Evolutionary conservation across 306 rosid species (phyloP), one percentile per base, ranked within the genome.

Genomic region (Medicago lupulina): DNA sequence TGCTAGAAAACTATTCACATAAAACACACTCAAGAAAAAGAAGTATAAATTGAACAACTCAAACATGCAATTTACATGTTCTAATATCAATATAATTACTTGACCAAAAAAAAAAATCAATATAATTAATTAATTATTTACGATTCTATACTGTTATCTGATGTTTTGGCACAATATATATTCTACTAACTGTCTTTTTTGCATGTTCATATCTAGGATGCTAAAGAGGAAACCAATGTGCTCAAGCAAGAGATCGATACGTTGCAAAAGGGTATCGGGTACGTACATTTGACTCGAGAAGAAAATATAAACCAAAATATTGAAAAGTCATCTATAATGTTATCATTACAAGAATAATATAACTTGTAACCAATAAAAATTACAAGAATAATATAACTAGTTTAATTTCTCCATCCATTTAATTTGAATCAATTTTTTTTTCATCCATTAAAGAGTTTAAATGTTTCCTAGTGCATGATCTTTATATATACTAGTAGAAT

Each of bases 181-280:
- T 71, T 21, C 47, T 49, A 9, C 66, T 67, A 72, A 38, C 16
- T 46, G 8, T 40, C 12, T 40, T 40, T 34, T 34, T 34, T 34
- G 6, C 11, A 31, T 40, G 43, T 38, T 77, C 34, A 13, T 58
- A 15, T 43, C 3, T 60, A 93, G 98, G 91, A 85, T 80, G 85
- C 88, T 55, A 87, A 88, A 64, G 90, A 84, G 79, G 98, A 91
- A 82, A 70, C 88, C 28, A 75, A 72, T 72, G 25, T 74, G 83
- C 86, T 93, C 9, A 89, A 91, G 65, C 88, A 89, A 60, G 94
- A 93, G 82, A 87, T 93, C 18, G 96, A 82, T 54, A 82, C 81
- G 38, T 50, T 90, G 77, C 92, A 91, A 63, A 89, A 89, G 81
- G 96, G 98, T n/a, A 83, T 93, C 83, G 80, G 94, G 98, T 92